These are phyloP conservation scores for Fusarium albosuccineum DNA, from an alignment of 2,329 filamentous ascomycete species.

Conservation along the genomic window DNA sequence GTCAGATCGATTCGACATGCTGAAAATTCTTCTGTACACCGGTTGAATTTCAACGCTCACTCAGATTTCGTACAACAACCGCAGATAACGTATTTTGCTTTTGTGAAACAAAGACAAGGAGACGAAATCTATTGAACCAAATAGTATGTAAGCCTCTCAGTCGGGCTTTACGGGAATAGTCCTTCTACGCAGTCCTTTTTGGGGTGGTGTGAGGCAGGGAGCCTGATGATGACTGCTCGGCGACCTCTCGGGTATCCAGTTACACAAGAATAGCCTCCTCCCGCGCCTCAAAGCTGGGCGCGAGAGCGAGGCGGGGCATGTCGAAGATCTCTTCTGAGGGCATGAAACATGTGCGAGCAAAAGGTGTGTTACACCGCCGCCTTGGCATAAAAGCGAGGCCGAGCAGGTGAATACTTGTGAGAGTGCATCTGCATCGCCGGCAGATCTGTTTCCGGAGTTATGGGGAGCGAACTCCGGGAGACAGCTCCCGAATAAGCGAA, in stretches of 20 bases:
- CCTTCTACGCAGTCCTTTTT: not conserved
- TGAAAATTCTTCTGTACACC: not conserved
- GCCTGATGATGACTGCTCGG: not conserved
- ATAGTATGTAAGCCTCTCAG: too few species aligned
- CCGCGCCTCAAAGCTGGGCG: not conserved
- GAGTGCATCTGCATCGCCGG: too few species aligned
- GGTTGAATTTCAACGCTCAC: too few species aligned
- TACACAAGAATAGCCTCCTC: not conserved
- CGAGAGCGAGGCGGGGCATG: not conserved
- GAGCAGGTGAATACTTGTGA: too few species aligned
- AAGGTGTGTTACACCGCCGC: too few species aligned
- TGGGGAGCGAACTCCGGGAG: too few species aligned
- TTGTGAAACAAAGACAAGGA: too few species aligned
- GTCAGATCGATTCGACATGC: not conserved
- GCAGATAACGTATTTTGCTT: not conserved
- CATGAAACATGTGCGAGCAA: not conserved
- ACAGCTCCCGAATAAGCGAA: too few species aligned
- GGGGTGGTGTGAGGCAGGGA: not conserved
- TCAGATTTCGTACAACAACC: not conserved
- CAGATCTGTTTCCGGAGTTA: too few species aligned
- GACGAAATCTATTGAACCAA: too few species aligned
- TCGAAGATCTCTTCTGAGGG: not conserved
- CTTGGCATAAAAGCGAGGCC: not conserved
- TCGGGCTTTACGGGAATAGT: not conserved
- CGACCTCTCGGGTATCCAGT: slow-evolving; percentile 3